These are phyloP conservation scores for Endocalyx cinctus DNA, from an alignment of 2,329 filamentous ascomycete species.

Conservation along the genomic window DNA sequence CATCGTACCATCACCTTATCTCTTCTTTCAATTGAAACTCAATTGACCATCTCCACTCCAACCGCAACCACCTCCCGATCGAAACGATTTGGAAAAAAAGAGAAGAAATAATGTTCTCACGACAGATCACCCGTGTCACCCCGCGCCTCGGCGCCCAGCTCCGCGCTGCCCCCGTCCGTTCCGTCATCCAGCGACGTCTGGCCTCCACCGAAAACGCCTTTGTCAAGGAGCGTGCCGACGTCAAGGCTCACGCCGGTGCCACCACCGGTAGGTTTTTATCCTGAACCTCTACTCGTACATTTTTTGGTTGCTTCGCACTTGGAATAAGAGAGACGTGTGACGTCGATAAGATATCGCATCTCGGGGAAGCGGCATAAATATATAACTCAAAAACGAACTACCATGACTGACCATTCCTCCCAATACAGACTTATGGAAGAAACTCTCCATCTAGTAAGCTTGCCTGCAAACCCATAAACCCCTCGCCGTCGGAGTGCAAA, in stretches of 20 bases:
- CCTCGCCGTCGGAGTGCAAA: too few species aligned
- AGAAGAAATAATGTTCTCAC: conserved; percentile 58
- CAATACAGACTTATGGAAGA: conserved; percentile 80
- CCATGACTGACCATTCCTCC: conserved; percentile 27
- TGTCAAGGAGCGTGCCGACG: conserved; percentile 83
- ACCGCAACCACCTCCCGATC: not conserved
- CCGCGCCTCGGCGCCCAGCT: conserved; percentile 60
- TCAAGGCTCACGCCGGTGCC: conserved; percentile 82
- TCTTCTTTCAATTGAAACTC: too few species aligned
- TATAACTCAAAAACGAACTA: too few species aligned
- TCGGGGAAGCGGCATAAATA: too few species aligned
- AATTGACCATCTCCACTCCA: conserved; percentile 12
- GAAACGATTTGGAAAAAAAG: conserved; percentile 4
- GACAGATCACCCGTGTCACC: conserved; percentile 55
- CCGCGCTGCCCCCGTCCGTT: conserved; percentile 50
- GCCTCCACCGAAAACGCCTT: conserved; percentile 85
- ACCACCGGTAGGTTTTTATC: conserved; percentile 66
- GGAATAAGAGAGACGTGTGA: too few species aligned
- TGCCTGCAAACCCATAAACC: conserved; percentile 1
- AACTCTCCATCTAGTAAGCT: conserved; percentile 90
- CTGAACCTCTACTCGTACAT: too few species aligned
- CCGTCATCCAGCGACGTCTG: conserved; percentile 63
- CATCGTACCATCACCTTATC: too few species aligned
- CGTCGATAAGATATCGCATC: too few species aligned
- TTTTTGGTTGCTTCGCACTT: too few species aligned